A percentile compares a stretch with the other conserved stretches of the same genome.
phyloP scores from a whole-genome alignment of 2,329 filamentous ascomycete genomes.

The Exophiala mesophila region DNA sequence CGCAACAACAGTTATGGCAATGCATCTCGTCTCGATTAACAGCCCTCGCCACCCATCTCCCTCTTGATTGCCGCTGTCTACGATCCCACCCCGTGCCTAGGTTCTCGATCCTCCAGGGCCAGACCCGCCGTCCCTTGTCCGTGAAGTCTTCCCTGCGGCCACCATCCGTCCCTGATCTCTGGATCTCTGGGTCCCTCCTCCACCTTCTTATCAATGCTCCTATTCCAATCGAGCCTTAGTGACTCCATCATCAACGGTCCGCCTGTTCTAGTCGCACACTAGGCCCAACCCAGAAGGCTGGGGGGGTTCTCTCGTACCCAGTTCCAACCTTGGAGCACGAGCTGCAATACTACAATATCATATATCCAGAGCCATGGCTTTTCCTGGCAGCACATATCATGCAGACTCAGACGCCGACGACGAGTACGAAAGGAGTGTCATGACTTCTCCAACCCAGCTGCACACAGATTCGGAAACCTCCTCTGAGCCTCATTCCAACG shows the following conservation, averaged over 20 bases:
- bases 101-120: neutral
- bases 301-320: neutral
- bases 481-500: conserved; percentile 54
- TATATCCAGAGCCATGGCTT: conserved; percentile 33
- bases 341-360: too few species aligned
- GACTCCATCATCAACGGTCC: neutral
- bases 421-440: conserved; percentile 58
- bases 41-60: too few species aligned
- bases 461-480: conserved; percentile 54
- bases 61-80: neutral
- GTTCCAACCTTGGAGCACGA: too few species aligned
- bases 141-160: too few species aligned
- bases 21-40: neutral
- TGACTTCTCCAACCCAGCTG: conserved; percentile 51
- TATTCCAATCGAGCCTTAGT: too few species aligned
- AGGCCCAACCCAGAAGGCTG: neutral
- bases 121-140: too few species aligned
- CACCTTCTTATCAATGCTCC: too few species aligned
- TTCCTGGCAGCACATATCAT: conserved; percentile 47
- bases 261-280: neutral
- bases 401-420: conserved; percentile 62
- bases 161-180: too few species aligned
- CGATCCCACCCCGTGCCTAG: neutral
- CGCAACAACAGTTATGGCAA: neutral
- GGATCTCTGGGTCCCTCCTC: too few species aligned